These are phyloP conservation scores for Hypoxylon fragiforme DNA, from an alignment of 495 filamentous ascomycete species.

Conservation along the genomic window DNA sequence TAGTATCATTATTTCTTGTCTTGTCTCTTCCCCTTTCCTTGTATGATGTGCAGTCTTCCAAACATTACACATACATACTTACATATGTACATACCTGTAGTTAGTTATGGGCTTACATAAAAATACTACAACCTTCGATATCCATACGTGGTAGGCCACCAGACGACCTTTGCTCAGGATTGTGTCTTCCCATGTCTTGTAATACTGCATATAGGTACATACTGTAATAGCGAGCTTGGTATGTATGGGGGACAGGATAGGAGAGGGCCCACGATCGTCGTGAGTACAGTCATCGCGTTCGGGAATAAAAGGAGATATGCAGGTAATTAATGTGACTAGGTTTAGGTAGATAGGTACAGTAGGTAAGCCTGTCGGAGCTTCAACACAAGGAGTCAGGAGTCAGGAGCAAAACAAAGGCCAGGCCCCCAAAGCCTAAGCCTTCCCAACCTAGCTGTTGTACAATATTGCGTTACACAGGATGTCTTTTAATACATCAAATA, in stretches of 20 bases:
- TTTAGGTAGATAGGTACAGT: not conserved
- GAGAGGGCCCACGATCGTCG: slow-evolving; percentile 1
- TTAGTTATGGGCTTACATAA: no score
- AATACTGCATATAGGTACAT: no score
- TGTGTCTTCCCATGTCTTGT: not conserved
- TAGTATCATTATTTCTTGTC: slow-evolving; percentile 13
- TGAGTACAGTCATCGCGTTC: not conserved
- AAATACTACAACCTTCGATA: no score
- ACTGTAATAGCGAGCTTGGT: no score
- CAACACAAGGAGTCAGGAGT: no score
- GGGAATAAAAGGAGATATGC: slow-evolving; percentile 33
- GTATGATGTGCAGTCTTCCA: no score
- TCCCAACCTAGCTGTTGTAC: no score
- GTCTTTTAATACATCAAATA: not conserved
- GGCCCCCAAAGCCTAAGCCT: no score
- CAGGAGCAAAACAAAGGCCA: not conserved
- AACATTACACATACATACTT: no score
- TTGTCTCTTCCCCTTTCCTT: no score
- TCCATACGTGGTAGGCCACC: slow-evolving; percentile 21
- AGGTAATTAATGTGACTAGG: slow-evolving; percentile 8
- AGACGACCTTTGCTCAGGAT: slow-evolving; percentile 1
- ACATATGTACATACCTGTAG: slow-evolving; percentile 1
- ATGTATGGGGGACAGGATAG: no score
- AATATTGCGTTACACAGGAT: slow-evolving; percentile 18
- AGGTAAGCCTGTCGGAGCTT: slow-evolving; percentile 13